Base-by-base conservation (phyloP, 2,329 filamentous ascomycete species). In the Nemania diffusa region DNA sequence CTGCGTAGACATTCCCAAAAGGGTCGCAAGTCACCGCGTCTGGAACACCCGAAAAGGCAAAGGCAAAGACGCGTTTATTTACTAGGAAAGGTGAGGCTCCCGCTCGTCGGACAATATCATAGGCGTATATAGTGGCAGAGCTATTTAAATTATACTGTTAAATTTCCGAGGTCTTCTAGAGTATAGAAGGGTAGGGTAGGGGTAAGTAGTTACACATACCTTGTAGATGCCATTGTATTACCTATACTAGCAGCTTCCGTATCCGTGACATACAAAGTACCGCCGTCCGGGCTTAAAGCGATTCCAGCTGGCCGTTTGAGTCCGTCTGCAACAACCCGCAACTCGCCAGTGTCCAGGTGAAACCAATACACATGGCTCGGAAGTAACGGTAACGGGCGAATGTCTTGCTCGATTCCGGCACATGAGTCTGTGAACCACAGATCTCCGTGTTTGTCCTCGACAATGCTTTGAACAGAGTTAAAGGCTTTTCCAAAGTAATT, bases 11-110 rank as follows among this genome's bases (percentile, higher is more conserved):
- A 65, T 84, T 84, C 1, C 83, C 84, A 5, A 72, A 59, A 1
- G 63, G 50, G 67, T 84, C 83, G 60, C 81, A 83, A 44, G 77
- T 75, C 50, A 85, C 78, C 29, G 77, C 79, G 66, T 72, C 78
- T 0, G 86, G 84, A 5, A 83, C 78, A 0, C 84, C 84, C 0
- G 76, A 76, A 37, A 81, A 79, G 0, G 82, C 81, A 67, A 82
- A 84, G 1, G 86, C 82, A 70, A 89, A 88, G 0, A 87, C 73
- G 26, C 84, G 82, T 55, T 81, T 81, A 72, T 87, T 86, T 0
- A 73, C 71, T 11, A 88, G 76, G 58, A 84, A 84, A 0, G 79
- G 79, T 2, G 80, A 75, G 1, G 26, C 24, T 9, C 73, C 78
- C 11, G 74, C 72, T 8, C 78, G 76, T 1, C 62, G 74, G 2